Evolutionary conservation across 495 filamentous ascomycete species (phyloP).

Genomic region (Penicillium salamii): DNA sequence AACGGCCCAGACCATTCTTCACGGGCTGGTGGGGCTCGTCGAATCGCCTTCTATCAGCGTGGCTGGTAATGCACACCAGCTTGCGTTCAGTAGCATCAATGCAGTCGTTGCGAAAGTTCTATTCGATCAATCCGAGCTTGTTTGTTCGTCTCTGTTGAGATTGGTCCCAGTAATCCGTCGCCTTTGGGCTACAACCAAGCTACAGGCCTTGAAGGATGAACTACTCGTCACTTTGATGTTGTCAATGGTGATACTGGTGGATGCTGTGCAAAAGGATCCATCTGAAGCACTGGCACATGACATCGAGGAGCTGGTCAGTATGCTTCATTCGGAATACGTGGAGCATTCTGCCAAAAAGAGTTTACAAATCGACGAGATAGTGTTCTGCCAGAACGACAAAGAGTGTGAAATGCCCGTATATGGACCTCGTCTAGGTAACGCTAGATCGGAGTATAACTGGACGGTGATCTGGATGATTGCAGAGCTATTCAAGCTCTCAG

Average conservation of each 20-base stretch:
- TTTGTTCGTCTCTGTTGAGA: slow-evolving; percentile 52
- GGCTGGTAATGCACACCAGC: slow-evolving; percentile 61
- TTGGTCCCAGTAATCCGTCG: slow-evolving; percentile 68
- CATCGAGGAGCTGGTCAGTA: slow-evolving; percentile 56
- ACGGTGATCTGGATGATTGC: slow-evolving; percentile 43
- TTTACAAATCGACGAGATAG: slow-evolving; percentile 72
- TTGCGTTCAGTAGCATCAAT: slow-evolving; percentile 75
- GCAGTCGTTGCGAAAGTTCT: slow-evolving; percentile 60
- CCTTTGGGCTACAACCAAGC: slow-evolving; percentile 67
- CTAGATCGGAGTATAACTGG: slow-evolving; percentile 49
- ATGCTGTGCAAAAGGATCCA: slow-evolving; percentile 22
- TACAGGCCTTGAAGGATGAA: slow-evolving; percentile 61
- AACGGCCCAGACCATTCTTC: slow-evolving; percentile 55
- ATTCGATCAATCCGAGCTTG: slow-evolving; percentile 63
- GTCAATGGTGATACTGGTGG: slow-evolving; percentile 38
- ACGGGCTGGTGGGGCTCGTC: slow-evolving; percentile 60
- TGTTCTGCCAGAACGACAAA: slow-evolving; percentile 45
- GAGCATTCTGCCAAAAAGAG: slow-evolving; percentile 66
- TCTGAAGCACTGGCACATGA: slow-evolving; percentile 26
- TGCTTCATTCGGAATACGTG: slow-evolving; percentile 69
- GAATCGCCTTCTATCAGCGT: slow-evolving; percentile 47
- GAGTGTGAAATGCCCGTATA: slow-evolving; percentile 19
- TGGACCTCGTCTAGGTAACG: slow-evolving; percentile 39
- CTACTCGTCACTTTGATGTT: slow-evolving; percentile 70
- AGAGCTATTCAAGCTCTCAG: slow-evolving; percentile 30